Evolutionary conservation across 108 stramenopile species (phyloP).

Genomic region (Discostella pseudostelligera): DNA sequence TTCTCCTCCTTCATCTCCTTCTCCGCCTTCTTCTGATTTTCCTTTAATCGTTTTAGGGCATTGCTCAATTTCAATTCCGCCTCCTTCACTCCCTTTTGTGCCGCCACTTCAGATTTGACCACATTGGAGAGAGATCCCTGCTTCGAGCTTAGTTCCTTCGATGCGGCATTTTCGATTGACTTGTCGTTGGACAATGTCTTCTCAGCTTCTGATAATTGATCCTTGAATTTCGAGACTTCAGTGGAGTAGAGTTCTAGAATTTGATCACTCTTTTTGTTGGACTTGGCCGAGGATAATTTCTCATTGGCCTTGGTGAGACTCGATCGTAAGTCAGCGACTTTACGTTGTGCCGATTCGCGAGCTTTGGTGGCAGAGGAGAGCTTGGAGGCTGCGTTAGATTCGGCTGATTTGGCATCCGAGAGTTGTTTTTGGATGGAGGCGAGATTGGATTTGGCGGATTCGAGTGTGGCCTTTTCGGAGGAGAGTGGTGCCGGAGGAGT

Average conservation of each 20-base stretch:
- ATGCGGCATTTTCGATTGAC: not conserved
- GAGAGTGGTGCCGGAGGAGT: not conserved
- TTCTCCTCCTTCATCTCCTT: not conserved
- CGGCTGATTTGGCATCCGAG: not conserved
- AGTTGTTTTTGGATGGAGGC: not conserved
- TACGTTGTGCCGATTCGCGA: not conserved
- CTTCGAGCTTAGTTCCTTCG: not conserved
- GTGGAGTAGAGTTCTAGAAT: not conserved
- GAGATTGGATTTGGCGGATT: not conserved
- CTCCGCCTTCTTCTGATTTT: not conserved
- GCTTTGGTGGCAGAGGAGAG: not conserved
- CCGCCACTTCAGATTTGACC: not conserved
- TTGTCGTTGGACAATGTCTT: not conserved
- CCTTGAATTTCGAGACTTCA: not conserved
- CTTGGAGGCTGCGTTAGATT: not conserved
- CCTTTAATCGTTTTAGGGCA: not conserved
- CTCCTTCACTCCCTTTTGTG: not conserved
- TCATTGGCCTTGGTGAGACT: not conserved
- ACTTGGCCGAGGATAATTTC: not conserved
- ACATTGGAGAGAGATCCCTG: not conserved
- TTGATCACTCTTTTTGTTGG: not conserved
- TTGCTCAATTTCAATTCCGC: not conserved
- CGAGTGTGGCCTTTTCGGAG: not conserved
- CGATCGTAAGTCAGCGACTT: not conserved
- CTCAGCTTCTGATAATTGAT: not conserved